Evolutionary conservation across 768 basidiomycete species (phyloP).

Genomic region (Mycena latifolia): DNA sequence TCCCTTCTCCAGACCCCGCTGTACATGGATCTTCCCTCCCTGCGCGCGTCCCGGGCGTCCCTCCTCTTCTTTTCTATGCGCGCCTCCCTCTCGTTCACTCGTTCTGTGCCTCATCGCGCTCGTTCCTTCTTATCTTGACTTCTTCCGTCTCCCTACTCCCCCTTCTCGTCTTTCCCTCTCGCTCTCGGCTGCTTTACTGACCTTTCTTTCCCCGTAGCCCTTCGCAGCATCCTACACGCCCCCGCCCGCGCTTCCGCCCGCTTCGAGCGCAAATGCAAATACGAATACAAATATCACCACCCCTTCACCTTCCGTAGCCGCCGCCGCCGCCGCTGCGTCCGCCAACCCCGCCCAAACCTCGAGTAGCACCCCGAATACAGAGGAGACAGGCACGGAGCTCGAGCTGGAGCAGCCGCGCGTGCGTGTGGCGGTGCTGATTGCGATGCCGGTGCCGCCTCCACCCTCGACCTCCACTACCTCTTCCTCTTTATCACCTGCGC

Average conservation of each 20-base stretch:
- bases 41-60: too few relatives aligned
- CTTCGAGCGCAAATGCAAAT: too few relatives aligned
- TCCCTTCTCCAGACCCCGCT: too few relatives aligned
- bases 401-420: slow-evolving; percentile 43
- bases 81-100: too few relatives aligned
- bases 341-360: slow-evolving; percentile 1
- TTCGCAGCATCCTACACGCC: slow-evolving; percentile 39
- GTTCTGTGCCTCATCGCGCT: too few relatives aligned
- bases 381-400: slow-evolving; percentile 2
- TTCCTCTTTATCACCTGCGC: too few relatives aligned
- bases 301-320: slow-evolving; percentile 14
- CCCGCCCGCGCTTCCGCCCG: slow-evolving; percentile 35
- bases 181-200: slow-evolving; percentile 21
- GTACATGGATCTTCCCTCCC: too few relatives aligned
- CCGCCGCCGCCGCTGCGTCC: slow-evolving; percentile 8
- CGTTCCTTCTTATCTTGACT: too few relatives aligned
- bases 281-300: slow-evolving; percentile 19
- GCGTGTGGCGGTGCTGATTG: slow-evolving; percentile 57
- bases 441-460: slow-evolving; percentile 52
- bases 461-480: too few relatives aligned
- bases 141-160: not conserved
- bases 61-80: too few relatives aligned
- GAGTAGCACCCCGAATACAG: not conserved
- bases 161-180: too few relatives aligned
- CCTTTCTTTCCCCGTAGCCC: slow-evolving; percentile 30